phyloP scores from a whole-genome alignment of 2,329 filamentous ascomycete species.

The Nakataea oryzae region DNA sequence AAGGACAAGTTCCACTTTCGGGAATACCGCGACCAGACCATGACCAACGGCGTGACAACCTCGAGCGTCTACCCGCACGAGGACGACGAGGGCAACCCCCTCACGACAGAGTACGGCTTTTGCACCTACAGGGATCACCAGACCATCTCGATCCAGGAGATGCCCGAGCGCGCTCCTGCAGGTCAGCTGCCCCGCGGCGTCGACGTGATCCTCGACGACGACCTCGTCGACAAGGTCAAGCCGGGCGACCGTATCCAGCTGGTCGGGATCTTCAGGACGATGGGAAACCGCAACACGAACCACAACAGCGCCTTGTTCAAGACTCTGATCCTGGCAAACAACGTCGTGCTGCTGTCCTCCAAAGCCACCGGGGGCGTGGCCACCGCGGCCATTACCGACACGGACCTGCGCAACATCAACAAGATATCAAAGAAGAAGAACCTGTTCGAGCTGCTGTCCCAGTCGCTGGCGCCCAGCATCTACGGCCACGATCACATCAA shows the following conservation, averaged over 20 bases:
- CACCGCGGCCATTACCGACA: constrained; percentile 85
- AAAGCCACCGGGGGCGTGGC: constrained; percentile 94
- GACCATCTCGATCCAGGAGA: constrained; percentile 96
- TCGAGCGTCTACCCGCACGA: constrained; percentile 90
- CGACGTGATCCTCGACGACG: constrained; percentile 93
- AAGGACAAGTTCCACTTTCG: constrained; percentile 80
- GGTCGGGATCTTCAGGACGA: constrained; percentile 88
- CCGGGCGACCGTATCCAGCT: constrained; percentile 93
- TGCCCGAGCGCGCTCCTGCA: constrained; percentile 92
- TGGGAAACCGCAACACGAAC: constrained; percentile 88
- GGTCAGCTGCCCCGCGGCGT: constrained; percentile 92
- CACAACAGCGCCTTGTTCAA: constrained; percentile 90
- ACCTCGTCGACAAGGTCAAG: constrained; percentile 89
- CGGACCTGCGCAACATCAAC: constrained; percentile 97
- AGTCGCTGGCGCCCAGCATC: constrained; percentile 91
- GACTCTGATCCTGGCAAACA: constrained; percentile 87
- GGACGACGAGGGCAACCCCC: constrained; percentile 83
- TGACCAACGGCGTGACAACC: constrained; percentile 84
- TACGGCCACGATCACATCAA: constrained; percentile 97
- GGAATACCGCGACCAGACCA: constrained; percentile 93
- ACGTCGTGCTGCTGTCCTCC: constrained; percentile 86
- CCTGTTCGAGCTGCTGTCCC: constrained; percentile 83
- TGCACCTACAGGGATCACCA: constrained; percentile 95
- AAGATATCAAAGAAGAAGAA: constrained; percentile 92
- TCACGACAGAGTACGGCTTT: constrained; percentile 92